phyloP scores from a whole-genome alignment of 768 basidiomycete genomes.

The Hemileccinum impolitum region DNA sequence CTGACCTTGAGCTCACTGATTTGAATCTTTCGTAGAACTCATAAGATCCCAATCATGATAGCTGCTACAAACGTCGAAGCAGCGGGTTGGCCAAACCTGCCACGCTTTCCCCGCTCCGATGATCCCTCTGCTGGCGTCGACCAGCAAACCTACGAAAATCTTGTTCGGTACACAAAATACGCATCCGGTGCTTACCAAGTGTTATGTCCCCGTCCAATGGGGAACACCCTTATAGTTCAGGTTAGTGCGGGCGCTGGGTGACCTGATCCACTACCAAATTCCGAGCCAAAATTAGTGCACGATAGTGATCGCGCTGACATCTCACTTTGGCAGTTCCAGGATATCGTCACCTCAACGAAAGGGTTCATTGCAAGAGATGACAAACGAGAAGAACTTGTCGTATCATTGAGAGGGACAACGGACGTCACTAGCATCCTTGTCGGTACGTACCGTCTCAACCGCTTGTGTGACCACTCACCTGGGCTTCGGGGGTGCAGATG shows the following conservation, averaged over 20 bases:
- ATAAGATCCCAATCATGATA: too few species aligned
- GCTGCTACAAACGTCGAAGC: neutral
- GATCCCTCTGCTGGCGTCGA: conserved; percentile 31
- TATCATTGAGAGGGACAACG: conserved; percentile 40
- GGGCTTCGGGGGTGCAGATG: conserved; percentile 12
- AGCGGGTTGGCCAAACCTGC: conserved; percentile 3
- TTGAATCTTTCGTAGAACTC: too few species aligned
- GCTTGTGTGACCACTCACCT: neutral
- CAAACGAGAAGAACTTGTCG: conserved; percentile 37
- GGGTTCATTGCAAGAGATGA: conserved; percentile 47
- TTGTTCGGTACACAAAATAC: conserved; percentile 47
- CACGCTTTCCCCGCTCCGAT: conserved; percentile 22
- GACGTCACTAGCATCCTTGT: conserved; percentile 19
- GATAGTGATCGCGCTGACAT: neutral
- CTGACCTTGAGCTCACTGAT: too few species aligned
- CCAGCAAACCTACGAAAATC: conserved; percentile 37
- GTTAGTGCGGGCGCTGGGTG: conserved; percentile 27
- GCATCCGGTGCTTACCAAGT: conserved; percentile 48
- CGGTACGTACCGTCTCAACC: conserved; percentile 7
- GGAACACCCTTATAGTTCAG: conserved; percentile 40
- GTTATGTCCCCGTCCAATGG: conserved; percentile 46
- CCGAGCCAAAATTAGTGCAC: neutral
- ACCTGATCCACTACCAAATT: neutral
- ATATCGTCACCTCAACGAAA: conserved; percentile 37
- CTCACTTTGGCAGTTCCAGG: conserved; percentile 30